Conservation (phyloP, 2,329 filamentous ascomycete genomes). For the Ophiocordyceps camponoti-saundersi region DNA sequence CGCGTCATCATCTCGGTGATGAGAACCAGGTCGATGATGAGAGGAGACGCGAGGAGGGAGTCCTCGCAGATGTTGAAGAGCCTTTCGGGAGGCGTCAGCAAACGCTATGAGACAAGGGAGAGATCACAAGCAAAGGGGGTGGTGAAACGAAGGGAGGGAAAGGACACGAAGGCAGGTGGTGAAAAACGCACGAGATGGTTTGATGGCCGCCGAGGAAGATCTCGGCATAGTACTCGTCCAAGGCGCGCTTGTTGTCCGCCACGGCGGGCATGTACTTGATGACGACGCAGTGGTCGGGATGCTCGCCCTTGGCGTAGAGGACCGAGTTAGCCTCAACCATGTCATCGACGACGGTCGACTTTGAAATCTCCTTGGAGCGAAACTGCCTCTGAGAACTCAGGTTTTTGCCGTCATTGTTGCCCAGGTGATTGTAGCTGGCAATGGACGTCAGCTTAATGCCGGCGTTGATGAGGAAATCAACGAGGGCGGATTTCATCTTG, state of each 20-base stretch:
- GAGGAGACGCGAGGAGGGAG: conserved; percentile 81
- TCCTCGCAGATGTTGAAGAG: conserved; percentile 99
- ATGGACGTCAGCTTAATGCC: conserved; percentile 98
- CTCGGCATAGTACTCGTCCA: conserved; percentile 98
- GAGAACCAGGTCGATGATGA: conserved; percentile 93
- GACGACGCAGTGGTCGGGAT: conserved; percentile 94
- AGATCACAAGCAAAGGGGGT: no score
- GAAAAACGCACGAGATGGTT: conserved; percentile 57
- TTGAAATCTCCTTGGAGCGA: conserved; percentile 98
- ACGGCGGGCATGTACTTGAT: conserved; percentile 99
- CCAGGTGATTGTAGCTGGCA: conserved; percentile 97
- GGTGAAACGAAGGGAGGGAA: no score
- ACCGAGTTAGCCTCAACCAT: conserved; percentile 95
- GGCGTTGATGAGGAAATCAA: conserved; percentile 96
- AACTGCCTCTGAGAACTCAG: conserved; percentile 95
- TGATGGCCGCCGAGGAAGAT: conserved; percentile 98
- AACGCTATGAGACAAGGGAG: neutral
- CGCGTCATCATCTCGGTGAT: conserved; percentile 97
- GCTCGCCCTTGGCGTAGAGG: conserved; percentile 80
- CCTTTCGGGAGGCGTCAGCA: conserved; percentile 20
- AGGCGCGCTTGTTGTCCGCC: conserved; percentile 94
- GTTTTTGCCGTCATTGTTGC: conserved; percentile 99
- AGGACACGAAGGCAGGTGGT: no score
- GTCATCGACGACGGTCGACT: conserved; percentile 97
- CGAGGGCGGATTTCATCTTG: conserved; percentile 99